Evolutionary conservation across 108 stramenopile genomes (phyloP).

Genomic region (Discostella pseudostelligera): DNA sequence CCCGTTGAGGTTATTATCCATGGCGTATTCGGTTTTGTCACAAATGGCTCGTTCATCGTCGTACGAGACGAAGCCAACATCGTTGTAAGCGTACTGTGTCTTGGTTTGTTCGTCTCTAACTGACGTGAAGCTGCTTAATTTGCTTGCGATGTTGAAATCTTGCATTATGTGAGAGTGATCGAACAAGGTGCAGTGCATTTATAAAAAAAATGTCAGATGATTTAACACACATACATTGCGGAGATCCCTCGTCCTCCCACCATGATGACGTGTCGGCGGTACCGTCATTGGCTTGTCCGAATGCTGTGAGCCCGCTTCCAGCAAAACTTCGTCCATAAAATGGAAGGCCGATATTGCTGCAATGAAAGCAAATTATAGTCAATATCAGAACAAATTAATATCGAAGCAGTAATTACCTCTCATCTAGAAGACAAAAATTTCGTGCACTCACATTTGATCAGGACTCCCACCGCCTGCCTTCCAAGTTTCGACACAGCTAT

Average conservation of each 20-base stretch:
- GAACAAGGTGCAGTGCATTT: too few species aligned
- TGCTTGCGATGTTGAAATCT: conserved; percentile 38
- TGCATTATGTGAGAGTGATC: too few species aligned
- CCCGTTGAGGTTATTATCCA: conserved; percentile 32
- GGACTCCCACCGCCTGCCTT: conserved; percentile 6
- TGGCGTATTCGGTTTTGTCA: conserved; percentile 44
- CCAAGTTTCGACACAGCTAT: conserved; percentile 16
- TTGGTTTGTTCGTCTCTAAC: conserved; percentile 41
- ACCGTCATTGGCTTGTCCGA: conserved; percentile 21
- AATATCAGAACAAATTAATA: neutral
- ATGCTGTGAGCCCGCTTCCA: conserved; percentile 17
- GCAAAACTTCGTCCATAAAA: conserved; percentile 35
- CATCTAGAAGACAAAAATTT: neutral
- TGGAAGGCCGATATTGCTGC: conserved; percentile 14
- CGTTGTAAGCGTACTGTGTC: conserved; percentile 32
- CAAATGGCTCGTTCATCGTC: conserved; percentile 45
- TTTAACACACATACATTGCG: conserved; percentile 22
- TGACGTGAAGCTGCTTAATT: conserved; percentile 18
- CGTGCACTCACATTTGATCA: conserved; percentile 9
- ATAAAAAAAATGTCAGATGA: neutral
- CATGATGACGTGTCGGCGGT: conserved; percentile 24
- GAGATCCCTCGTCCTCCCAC: conserved; percentile 39
- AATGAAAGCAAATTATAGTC: neutral
- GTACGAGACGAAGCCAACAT: conserved; percentile 22
- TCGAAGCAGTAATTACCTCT: neutral